Percentiles rank a stretch among this genome's conserved stretches.
phyloP scores from a whole-genome alignment of 257 asterid genomes.

The Solanum infundibuliforme region DNA sequence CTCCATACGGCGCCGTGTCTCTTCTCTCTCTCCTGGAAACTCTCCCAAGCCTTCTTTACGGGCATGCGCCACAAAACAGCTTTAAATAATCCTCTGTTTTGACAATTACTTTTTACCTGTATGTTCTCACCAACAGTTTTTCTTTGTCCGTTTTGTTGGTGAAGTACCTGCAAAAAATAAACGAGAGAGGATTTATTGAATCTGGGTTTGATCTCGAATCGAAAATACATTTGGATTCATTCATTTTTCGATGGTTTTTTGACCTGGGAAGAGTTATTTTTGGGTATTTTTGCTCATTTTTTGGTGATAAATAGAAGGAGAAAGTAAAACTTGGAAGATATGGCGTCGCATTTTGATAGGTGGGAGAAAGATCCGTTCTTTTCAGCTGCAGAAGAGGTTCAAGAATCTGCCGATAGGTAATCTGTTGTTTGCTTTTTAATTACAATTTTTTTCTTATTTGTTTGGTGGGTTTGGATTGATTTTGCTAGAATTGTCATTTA shows the following conservation, averaged over 20 bases:
- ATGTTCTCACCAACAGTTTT: neutral
- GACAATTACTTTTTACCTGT: neutral
- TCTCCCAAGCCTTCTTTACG: neutral
- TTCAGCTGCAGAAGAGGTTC: constrained; percentile 93
- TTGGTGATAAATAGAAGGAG: neutral
- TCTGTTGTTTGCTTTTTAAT: neutral
- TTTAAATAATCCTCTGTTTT: neutral
- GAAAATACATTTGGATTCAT: neutral
- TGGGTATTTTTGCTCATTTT: neutral
- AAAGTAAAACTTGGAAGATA: constrained; percentile 1
- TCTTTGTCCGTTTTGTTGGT: neutral
- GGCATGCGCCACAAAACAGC: neutral
- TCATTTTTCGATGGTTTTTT: neutral
- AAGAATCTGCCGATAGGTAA: constrained; percentile 90
- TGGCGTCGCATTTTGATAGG: constrained; percentile 69
- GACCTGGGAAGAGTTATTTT: neutral
- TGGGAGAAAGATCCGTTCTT: constrained; percentile 97
- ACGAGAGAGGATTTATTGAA: neutral
- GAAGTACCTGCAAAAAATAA: neutral
- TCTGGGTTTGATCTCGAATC: neutral
- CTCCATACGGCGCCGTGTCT: neutral
- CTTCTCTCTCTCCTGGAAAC: neutral
- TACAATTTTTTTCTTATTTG: neutral
- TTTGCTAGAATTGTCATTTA: neutral
- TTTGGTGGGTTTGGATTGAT: neutral